Base-by-base conservation (phyloP, 805 yeast genomes). In the Priceomyces fermenticarens region DNA sequence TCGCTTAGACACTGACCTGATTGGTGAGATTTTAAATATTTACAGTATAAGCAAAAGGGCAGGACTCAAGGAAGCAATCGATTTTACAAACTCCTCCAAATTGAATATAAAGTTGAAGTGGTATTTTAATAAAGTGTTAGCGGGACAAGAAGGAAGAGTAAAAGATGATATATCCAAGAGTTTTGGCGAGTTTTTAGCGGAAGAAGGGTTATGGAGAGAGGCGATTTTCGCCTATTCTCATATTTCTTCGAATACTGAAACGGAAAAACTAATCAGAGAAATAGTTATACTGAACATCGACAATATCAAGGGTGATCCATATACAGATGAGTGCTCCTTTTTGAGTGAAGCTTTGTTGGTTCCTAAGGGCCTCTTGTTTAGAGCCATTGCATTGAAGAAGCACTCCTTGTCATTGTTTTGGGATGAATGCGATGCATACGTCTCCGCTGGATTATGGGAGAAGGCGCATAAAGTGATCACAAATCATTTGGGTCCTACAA, bases 401-500 rank as follows among this genome's bases (percentile, higher is more conserved):
- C 72, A 74, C 36, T 65, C 69, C 32, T 43, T 53, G 7, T 79
- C 75, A 2, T 75, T 84, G 37, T 74, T 67, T 48, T 69, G 81
- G 63, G 66, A 73, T 11, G 88, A 88, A 49, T 80, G 82, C 1
- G 67, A 72, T 35, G 77, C 82, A 23, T 72, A 84, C 35, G 61
- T 88, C 1, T 71, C 68, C 10, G 96, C 96, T 0, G 69, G 66
- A 9, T 58, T 74, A 37, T 77, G 77, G 66, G 67, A 62, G 0
- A 80, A 77, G 30, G 96, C 96, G 0, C 93, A 87, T 52, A 55
- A 62, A 2, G 63, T 78, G 1, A 61, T 87, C 3, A 51, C 81
- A 7, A 54, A 65, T 1, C 57, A 70, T 3, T 83, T 88, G 25
- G 98, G 91, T 0, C 98, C 98, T 7, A 58, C 62, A 10, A 75